Evolutionary conservation across 306 rosid genomes (phyloP).

Genomic region (Ziziphus jujuba): DNA sequence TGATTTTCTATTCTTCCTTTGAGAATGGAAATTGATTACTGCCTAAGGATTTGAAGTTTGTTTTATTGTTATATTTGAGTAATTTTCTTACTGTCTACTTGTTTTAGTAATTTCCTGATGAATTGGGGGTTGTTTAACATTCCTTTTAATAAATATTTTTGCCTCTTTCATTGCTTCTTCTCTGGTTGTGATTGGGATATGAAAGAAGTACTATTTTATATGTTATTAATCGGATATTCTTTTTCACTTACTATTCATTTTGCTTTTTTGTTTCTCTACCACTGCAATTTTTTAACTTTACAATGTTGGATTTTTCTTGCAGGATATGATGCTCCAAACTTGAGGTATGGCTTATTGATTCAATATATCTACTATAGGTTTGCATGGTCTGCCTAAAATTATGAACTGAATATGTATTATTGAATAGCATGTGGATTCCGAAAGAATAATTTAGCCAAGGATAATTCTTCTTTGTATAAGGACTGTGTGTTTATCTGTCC

Average conservation of each 20-base stretch:
- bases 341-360: conserved; percentile 35
- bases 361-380: neutral
- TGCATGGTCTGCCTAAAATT: neutral
- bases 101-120: no score
- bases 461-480: neutral
- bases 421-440: neutral
- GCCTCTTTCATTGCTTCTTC: no score
- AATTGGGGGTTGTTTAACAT: no score
- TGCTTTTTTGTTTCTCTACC: neutral
- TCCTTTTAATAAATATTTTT: no score
- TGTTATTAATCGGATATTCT: neutral
- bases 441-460: neutral
- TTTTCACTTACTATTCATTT: neutral
- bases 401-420: neutral
- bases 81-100: no score
- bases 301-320: conserved; percentile 26
- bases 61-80: no score
- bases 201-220: no score
- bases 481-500: no score
- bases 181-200: no score
- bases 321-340: conserved; percentile 64
- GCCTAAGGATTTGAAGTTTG: no score
- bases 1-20: no score
- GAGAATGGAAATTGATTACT: no score
- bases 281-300: neutral